Evolutionary conservation across 108 stramenopile genomes (phyloP), one percentile per base, ranked within the genome.

Genomic region (Asterionellopsis glacialis): DNA sequence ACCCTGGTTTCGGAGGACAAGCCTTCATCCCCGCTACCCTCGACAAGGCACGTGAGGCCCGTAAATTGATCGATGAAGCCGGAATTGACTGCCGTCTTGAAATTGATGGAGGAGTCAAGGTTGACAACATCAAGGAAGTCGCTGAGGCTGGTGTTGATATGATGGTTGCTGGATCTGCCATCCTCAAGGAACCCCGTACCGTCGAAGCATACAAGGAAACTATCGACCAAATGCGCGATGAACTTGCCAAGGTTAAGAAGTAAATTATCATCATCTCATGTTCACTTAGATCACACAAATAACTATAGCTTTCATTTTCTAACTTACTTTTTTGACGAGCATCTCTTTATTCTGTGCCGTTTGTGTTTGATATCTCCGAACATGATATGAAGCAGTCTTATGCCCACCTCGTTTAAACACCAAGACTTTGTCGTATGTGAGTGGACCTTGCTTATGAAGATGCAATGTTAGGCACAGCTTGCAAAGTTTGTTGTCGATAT

Each of bases 1-100:
- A 98, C 74, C 98, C 98, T 18, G 98, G 98, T 43, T 98, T 96
- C 67, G 95, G 96, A 23, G 98, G 96, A 48, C 96, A 98, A 77
- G 80, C 85, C 24, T 98, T 98, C 79, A 97, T 98, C 63, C 96
- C 96, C 9, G 72, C 75, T 47, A 80, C 75, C 49, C 72, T 96
- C 39, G 85, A 95, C 54, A 98, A 98, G 90, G 91, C 96, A 19
- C 61, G 82, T 22, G 95, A 93, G 67, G 98, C 98, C 0, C 89
- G 98, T 26, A 95, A 93, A 66, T 58, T 98, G 67, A 97, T 98
- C 69, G 96, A 98, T 57, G 95, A 96, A 54, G 75, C 83, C 41
- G 94, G 94, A 25, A 75, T 93, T 42, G 96, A 98, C 77, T 96
- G 97, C 81, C 91, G 98, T 66, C 77, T 98, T 57, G 93, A 96